Evolutionary conservation across 2,329 filamentous ascomycete species (phyloP), one percentile per base, ranked within the genome.

Genomic region (Talaromyces verruculosus): DNA sequence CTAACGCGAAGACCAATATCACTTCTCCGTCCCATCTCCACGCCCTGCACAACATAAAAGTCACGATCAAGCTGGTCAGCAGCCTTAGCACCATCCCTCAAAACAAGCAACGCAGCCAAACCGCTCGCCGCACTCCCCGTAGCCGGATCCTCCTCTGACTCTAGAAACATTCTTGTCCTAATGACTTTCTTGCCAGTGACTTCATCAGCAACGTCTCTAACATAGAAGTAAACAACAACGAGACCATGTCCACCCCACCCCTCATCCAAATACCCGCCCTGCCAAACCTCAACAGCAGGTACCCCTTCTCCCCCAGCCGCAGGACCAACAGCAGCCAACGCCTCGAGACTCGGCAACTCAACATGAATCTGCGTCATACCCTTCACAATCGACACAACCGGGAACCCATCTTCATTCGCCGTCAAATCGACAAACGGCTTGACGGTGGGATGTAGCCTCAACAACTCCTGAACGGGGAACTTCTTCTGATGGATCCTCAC

Each of bases 41-140:
- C 86, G 0, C 88, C 89, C 77, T 91, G 88, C 66, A 84, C 84
- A 68, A 90, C 78, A 65, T 82, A 79, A 69, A 85, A 88, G 63
- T 74, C 78, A 53, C 72, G 69, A 37, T 74, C 74, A 64, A 70
- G 75, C 28, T 73, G 75, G 57, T 69, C 68, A n/a, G 63, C 62
- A 25, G 71, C 74, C n/a, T 15, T 6, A n/a, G 73, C 47, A 33
- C 25, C 74, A 61, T 78, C 78, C n/a, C 74, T 74, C 61, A 85
- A 72, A 4, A 83, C 80, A 67, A 90, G 77, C 71, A 85, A 89
- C 64, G 82, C 78, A 22, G 80, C 79, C 69, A 91, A 74, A 7
- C 84, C 84, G 72, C 83, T 84, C 5, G 88, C 86, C 35, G 88
- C 87, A 67, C 85, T 88, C 0, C 88, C 89, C 5, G 76, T 78